Evolutionary conservation across 192 early-diverging fungal genomes (phyloP), one percentile per base, ranked within the genome.

Genomic region (Diversispora eburnea): DNA sequence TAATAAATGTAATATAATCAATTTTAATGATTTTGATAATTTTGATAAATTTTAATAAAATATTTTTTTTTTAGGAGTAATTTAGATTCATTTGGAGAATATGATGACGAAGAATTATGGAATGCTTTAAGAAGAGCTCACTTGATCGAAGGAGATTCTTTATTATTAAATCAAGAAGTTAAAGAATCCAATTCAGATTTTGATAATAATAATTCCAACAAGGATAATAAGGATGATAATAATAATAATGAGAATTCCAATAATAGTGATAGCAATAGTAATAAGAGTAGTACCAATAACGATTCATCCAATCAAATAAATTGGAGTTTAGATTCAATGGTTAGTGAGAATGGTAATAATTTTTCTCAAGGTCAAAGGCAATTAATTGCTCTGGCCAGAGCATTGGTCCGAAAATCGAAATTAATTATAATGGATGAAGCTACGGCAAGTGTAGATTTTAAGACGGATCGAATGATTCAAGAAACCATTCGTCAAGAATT

Each of bases 341-440:
- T 96, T 25, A 87, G 81, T 45, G 94, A 96, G 77, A 90, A 90
- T 75, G 92, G 91, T 1, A 79, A 83, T 42, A 92, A 92, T 75
- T 86, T 91, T 62, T 88, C 85, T 6, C 82, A 92, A 49, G 91
- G 91, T 6, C 91, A 93, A 76, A 81, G 89, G 3, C 91, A 92
- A 74, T 76, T 93, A 33, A 83, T 93, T 20, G 81, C 85, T 10
- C 79, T 93, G 22, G 91, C 91, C 0, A 86, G 91, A 10, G 91
- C 91, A 0, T 75, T 93, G 15, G 81, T 94, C 6, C 85, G 89
- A 51, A 79, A 82, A 8, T 80, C 82, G 58, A 80, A 80, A 58
- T 67, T 94, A 19, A 88, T 95, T 48, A 82, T 95, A 41, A 84
- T 94, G 84, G 92, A 95, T 74, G 94, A 95, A 77, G 95, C 95